Evolutionary conservation across 2,329 filamentous ascomycete genomes (phyloP).

Genomic region (Malbranchea zuffiana): DNA sequence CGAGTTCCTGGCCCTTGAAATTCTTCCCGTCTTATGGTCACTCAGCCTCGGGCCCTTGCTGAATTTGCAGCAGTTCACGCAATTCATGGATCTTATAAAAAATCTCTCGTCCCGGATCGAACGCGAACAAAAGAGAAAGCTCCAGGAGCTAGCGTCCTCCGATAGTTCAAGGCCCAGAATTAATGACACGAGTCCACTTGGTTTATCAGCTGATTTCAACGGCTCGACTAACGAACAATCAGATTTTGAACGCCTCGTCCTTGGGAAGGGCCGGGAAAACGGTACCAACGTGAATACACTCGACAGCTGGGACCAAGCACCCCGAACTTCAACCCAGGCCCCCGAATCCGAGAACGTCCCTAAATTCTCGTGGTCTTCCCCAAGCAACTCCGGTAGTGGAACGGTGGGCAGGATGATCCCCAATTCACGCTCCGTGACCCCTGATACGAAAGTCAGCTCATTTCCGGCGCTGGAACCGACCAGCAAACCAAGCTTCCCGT

Average conservation of each 20-base stretch:
- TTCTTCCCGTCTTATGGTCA: conserved; percentile 78
- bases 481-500: conserved; percentile 20
- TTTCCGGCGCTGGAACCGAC: conserved; percentile 39
- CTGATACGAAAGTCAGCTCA: conserved; percentile 39
- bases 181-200: conserved; percentile 20
- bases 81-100: conserved; percentile 84
- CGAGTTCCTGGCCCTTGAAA: conserved; percentile 85
- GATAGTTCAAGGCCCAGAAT: conserved; percentile 37
- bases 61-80: conserved; percentile 75
- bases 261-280: conserved; percentile 50
- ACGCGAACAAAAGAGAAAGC: conserved; percentile 74
- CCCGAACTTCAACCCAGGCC: conserved; percentile 20
- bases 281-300: conserved; percentile 25
- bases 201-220: conserved; percentile 17
- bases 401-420: not conserved
- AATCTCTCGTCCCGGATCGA: conserved; percentile 69
- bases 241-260: conserved; percentile 83
- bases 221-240: conserved; percentile 47
- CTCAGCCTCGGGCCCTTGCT: conserved; percentile 87
- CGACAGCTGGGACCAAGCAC: conserved; percentile 24
- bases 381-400: conserved; percentile 16
- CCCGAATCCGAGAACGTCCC: conserved; percentile 23
- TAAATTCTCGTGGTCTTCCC: conserved; percentile 37
- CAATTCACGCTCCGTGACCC: conserved; percentile 38
- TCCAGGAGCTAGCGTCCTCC: conserved; percentile 67